Percentiles rank a stretch among this genome's conserved stretches.
phyloP scores from a whole-genome alignment of 108 stramenopile species.

The Schizochytrium sp. region DNA sequence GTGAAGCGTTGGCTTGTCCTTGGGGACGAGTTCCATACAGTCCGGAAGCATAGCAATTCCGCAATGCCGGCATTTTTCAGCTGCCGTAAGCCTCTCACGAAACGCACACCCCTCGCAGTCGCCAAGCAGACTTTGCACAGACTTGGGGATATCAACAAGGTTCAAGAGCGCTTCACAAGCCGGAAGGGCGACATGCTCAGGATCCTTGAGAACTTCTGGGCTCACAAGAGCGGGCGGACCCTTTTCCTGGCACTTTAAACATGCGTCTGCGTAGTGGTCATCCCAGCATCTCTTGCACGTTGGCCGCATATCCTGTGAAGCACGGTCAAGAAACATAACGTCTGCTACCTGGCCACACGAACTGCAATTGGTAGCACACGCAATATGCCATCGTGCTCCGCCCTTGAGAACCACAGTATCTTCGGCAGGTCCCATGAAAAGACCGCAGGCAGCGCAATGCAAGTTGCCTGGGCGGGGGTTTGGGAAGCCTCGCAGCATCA shows the following conservation, averaged over 20 bases:
- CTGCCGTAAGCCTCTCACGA: neutral
- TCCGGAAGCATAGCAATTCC: neutral
- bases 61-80: neutral
- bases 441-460: neutral
- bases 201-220: neutral
- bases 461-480: neutral
- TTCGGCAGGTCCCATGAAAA: neutral
- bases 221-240: neutral
- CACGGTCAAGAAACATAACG: neutral
- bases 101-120: neutral
- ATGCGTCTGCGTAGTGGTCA: neutral
- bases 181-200: neutral
- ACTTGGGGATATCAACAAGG: neutral
- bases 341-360: neutral
- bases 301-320: neutral
- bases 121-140: neutral
- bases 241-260: neutral
- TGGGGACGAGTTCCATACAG: neutral
- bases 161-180: neutral
- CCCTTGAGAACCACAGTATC: neutral
- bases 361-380: neutral
- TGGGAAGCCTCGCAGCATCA: neutral
- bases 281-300: neutral
- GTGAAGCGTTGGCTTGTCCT: neutral
- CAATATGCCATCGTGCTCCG: neutral